phyloP scores from a whole-genome alignment of 2,329 filamentous ascomycete genomes.

The Colletotrichum eleusines region DNA sequence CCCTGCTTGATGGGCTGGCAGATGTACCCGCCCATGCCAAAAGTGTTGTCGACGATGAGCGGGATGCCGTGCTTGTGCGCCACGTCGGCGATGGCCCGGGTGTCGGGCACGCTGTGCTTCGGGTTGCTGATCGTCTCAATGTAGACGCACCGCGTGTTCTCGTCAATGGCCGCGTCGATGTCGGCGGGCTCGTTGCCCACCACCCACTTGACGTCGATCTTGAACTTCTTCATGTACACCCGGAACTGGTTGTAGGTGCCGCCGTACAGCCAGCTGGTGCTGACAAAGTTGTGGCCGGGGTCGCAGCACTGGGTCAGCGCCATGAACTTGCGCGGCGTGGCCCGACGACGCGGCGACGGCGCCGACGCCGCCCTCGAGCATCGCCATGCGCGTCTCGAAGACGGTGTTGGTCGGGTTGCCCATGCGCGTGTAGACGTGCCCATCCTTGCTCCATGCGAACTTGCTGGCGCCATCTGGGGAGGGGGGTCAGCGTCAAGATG shows the following conservation, averaged over 20 bases:
- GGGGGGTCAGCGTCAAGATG: conserved; percentile 5
- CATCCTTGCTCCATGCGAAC: conserved; percentile 63
- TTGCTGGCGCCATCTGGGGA: conserved; percentile 51
- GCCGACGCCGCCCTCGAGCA: conserved; percentile 90
- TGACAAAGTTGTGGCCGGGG: conserved; percentile 91
- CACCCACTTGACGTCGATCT: conserved; percentile 89
- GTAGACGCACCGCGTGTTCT: conserved; percentile 92
- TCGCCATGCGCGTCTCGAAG: conserved; percentile 94
- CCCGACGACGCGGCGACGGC: conserved; percentile 88
- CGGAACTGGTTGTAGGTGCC: conserved; percentile 99
- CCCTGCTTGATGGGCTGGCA: conserved; percentile 75
- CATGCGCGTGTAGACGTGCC: conserved; percentile 93
- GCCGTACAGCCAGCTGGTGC: conserved; percentile 93
- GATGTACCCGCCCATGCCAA: conserved; percentile 77
- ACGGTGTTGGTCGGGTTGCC: conserved; percentile 96
- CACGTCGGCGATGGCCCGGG: conserved; percentile 73
- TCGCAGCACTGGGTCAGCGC: conserved; percentile 84
- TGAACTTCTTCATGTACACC: conserved; percentile 85
- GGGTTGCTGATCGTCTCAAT: conserved; percentile 95
- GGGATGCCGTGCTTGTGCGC: conserved; percentile 59
- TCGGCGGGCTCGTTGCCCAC: conserved; percentile 82
- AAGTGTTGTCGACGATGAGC: conserved; percentile 73
- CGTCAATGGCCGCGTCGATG: conserved; percentile 85
- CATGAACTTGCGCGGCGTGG: conserved; percentile 93
- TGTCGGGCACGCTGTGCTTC: conserved; percentile 84